A percentile compares a stretch with the other conserved stretches of the same genome.
phyloP scores from a whole-genome alignment of 2,329 filamentous ascomycete genomes.

The Raffaelea arxii region DNA sequence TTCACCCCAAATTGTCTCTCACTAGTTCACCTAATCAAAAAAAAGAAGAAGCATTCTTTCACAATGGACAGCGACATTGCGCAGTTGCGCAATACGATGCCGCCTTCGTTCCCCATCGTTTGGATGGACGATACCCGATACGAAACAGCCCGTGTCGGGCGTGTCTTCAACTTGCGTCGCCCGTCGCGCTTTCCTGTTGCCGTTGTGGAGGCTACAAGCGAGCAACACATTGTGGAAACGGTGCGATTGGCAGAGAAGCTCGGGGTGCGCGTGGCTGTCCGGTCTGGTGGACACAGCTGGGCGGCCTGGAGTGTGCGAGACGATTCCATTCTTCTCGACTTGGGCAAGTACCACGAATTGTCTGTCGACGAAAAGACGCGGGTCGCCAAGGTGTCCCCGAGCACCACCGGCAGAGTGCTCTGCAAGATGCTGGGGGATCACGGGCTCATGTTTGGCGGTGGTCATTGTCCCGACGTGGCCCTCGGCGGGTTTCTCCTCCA shows the following conservation, averaged over 20 bases:
- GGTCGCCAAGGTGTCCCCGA: constrained; percentile 33
- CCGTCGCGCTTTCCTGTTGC: constrained; percentile 27
- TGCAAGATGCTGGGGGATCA: constrained; percentile 26
- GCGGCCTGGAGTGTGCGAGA: constrained; percentile 36
- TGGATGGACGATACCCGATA: constrained; percentile 6
- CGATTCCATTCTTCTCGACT: constrained; percentile 30
- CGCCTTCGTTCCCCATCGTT: constrained; percentile 8
- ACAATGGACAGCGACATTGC: not conserved
- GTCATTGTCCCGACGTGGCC: constrained; percentile 47
- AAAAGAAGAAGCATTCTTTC: too few species aligned
- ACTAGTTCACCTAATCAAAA: too few species aligned
- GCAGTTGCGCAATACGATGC: constrained; percentile 2
- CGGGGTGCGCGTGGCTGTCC: constrained; percentile 28
- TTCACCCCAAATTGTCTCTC: too few species aligned
- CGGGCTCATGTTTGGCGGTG: constrained; percentile 39
- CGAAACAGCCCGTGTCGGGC: constrained; percentile 12
- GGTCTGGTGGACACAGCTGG: constrained; percentile 37
- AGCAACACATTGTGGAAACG: constrained; percentile 24
- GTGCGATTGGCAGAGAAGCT: constrained; percentile 26
- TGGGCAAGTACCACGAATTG: constrained; percentile 18
- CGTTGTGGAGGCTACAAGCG: constrained; percentile 26
- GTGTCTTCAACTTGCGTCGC: constrained; percentile 35
- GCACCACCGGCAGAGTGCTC: constrained; percentile 31
- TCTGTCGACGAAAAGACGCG: constrained; percentile 26
- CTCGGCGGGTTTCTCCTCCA: constrained; percentile 46